Evolutionary conservation across 495 filamentous ascomycete species (phyloP).

Genomic region (Sabuloglossum arenarium): DNA sequence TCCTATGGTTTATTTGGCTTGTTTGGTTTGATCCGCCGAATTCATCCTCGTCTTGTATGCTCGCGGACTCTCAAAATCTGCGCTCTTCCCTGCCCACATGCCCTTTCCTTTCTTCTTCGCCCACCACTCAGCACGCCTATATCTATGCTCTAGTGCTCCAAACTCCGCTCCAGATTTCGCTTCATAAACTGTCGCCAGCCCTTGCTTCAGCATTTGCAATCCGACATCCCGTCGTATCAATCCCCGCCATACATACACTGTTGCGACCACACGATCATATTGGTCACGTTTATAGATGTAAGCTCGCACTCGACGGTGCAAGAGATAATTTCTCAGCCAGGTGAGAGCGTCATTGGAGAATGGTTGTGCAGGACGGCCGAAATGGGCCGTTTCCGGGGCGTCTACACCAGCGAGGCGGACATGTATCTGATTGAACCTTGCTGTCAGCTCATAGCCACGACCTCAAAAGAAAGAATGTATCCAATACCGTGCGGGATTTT

Average conservation of each 20-base stretch:
- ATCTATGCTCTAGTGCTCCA: slow-evolving; percentile 43
- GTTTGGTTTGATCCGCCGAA: slow-evolving; percentile 9
- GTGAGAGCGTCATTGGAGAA: slow-evolving; percentile 54
- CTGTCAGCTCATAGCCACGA: slow-evolving; percentile 5
- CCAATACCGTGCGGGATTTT: slow-evolving; percentile 53
- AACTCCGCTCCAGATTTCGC: slow-evolving; percentile 77
- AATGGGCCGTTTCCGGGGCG: slow-evolving; percentile 83
- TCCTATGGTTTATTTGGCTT: too few species aligned
- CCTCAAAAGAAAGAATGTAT: not conserved
- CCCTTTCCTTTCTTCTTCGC: slow-evolving; percentile 50
- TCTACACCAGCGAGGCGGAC: slow-evolving; percentile 82
- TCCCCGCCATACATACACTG: slow-evolving; percentile 46
- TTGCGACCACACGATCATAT: slow-evolving; percentile 77
- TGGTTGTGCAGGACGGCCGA: slow-evolving; percentile 72
- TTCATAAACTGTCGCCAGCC: slow-evolving; percentile 80
- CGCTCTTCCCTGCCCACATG: slow-evolving; percentile 46
- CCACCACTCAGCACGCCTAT: slow-evolving; percentile 45
- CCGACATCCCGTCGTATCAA: slow-evolving; percentile 59
- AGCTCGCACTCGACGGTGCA: slow-evolving; percentile 51
- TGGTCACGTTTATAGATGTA: slow-evolving; percentile 71
- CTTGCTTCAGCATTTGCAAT: slow-evolving; percentile 64
- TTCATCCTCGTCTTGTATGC: slow-evolving; percentile 62
- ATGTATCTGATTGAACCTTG: slow-evolving; percentile 32
- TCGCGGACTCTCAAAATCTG: slow-evolving; percentile 54
- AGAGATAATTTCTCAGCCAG: slow-evolving; percentile 58